These are phyloP conservation scores for Plasmodium inui DNA, from an alignment of 169 alveolate species.

Conservation along the genomic window DNA sequence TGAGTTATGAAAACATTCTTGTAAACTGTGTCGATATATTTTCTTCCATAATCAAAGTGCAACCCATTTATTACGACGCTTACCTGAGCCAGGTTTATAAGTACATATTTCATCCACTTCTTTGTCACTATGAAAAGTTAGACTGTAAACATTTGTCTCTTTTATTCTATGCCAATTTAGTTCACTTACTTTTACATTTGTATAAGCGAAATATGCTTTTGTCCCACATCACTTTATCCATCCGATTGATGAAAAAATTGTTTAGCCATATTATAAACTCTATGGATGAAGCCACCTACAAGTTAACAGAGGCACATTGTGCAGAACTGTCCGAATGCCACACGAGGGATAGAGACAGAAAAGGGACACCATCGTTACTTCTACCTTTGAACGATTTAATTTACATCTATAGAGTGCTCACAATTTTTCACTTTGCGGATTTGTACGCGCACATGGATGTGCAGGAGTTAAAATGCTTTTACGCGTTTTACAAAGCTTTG, in stretches of 20 bases:
- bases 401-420: slow-evolving; percentile 51
- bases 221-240: slow-evolving; percentile 23
- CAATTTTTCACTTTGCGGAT: slow-evolving; percentile 46
- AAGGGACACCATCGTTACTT: not conserved
- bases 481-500: slow-evolving; percentile 27
- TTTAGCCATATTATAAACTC: slow-evolving; percentile 54
- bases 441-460: slow-evolving; percentile 60
- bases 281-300: slow-evolving; percentile 26
- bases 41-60: slow-evolving; percentile 49
- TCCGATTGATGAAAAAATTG: slow-evolving; percentile 2
- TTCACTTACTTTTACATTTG: slow-evolving; percentile 56
- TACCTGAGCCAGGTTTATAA: slow-evolving; percentile 34
- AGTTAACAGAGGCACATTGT: not conserved
- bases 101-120: slow-evolving; percentile 6
- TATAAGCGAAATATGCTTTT: not conserved
- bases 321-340: slow-evolving; percentile 14
- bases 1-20: slow-evolving; percentile 7
- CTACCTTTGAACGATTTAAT: slow-evolving; percentile 38
- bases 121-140: slow-evolving; percentile 46
- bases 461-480: slow-evolving; percentile 34
- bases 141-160: slow-evolving; percentile 49
- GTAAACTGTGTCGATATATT: slow-evolving; percentile 49
- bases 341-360: slow-evolving; percentile 11
- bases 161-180: slow-evolving; percentile 74
- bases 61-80: slow-evolving; percentile 19